Evolutionary conservation across 2,329 filamentous ascomycete species (phyloP).

Genomic region (Aureobasidium sp.): DNA sequence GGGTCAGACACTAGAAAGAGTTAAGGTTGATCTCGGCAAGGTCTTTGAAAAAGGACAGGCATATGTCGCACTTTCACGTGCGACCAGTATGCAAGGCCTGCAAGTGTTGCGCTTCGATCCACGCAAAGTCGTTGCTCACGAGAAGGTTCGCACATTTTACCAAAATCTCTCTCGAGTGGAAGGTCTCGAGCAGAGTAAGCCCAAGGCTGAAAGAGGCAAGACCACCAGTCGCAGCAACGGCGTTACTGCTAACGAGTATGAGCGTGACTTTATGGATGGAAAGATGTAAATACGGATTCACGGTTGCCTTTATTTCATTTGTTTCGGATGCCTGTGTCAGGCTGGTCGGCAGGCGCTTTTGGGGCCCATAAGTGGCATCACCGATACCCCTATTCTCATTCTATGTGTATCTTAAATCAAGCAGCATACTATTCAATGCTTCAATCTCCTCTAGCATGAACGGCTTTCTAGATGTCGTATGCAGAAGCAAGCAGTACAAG

Average conservation of each 20-base stretch:
- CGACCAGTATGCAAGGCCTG: conserved; percentile 77
- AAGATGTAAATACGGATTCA: not conserved
- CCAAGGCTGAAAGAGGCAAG: conserved; percentile 28
- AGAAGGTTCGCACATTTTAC: conserved; percentile 80
- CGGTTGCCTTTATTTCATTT: conserved; percentile 6
- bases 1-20: conserved; percentile 85
- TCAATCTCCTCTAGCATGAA: not conserved
- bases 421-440: not conserved
- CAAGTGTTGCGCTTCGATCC: conserved; percentile 87
- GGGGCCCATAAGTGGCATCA: conserved; percentile 13
- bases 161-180: conserved; percentile 70
- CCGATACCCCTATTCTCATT: conserved; percentile 14
- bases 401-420: conserved; percentile 2
- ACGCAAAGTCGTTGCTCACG: conserved; percentile 88
- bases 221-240: conserved; percentile 24
- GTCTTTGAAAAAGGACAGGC: conserved; percentile 98
- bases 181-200: conserved; percentile 23
- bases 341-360: conserved; percentile 12
- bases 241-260: conserved; percentile 26
- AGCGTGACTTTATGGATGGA: conserved; percentile 19
- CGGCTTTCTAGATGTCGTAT: not conserved
- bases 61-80: conserved; percentile 91
- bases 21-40: conserved; percentile 86
- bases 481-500: not conserved
- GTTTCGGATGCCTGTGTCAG: conserved; percentile 5